These are phyloP conservation scores for Rhytidhysteron rufulum DNA, from an alignment of 2,329 filamentous ascomycete species.

Conservation along the genomic window DNA sequence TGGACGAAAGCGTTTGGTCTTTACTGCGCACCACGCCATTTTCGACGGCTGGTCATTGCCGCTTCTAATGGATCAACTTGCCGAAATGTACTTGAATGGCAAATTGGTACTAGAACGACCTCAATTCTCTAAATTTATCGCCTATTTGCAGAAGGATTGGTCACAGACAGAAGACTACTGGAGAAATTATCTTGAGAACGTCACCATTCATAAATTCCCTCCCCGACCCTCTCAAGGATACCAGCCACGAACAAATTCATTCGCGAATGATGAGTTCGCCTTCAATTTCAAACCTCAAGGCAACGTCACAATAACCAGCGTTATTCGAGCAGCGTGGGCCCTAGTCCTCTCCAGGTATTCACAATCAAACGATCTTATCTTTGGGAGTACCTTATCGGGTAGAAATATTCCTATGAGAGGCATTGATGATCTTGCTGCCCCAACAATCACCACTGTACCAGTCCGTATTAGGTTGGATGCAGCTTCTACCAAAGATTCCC, in stretches of 20 bases:
- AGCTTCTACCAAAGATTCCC: conserved; percentile 27
- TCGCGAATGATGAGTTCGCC: conserved; percentile 47
- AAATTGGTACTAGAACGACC: no score
- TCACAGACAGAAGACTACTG: no score
- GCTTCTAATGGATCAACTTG: conserved; percentile 32
- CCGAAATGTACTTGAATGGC: conserved; percentile 28
- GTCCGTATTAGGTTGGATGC: conserved; percentile 37
- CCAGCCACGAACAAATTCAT: conserved; percentile 47
- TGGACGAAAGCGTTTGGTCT: conserved; percentile 39
- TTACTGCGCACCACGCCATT: conserved; percentile 50
- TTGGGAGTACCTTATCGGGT: conserved; percentile 50
- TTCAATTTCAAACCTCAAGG: conserved; percentile 27
- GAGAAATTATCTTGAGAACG: no score
- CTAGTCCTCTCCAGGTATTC: conserved; percentile 45
- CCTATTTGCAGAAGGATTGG: no score
- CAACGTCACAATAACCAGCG: conserved; percentile 46
- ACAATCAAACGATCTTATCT: conserved; percentile 41
- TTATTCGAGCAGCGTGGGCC: conserved; percentile 56
- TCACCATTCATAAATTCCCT: no score
- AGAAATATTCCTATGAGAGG: conserved; percentile 45
- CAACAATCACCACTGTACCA: conserved; percentile 50
- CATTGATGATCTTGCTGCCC: conserved; percentile 43
- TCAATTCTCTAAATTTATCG: no score
- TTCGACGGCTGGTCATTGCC: conserved; percentile 49
- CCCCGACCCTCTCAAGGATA: conserved; percentile 44